Evolutionary conservation across 2,329 filamentous ascomycete species (phyloP).

Genomic region (Paracorniculantispora psalliotae): DNA sequence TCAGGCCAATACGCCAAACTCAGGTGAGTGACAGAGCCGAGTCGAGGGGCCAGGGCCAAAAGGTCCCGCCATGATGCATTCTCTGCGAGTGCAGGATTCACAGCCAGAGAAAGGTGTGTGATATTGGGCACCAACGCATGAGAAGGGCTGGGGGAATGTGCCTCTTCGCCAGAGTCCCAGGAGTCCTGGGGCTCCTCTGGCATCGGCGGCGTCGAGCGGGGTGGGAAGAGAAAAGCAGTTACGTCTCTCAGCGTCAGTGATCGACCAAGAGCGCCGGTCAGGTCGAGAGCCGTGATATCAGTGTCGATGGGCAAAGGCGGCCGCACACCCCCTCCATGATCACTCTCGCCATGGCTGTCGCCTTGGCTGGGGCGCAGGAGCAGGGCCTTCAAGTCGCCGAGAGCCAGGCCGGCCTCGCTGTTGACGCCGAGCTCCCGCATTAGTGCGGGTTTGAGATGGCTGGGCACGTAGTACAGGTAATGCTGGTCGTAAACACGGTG

Average conservation of each 20-base stretch:
- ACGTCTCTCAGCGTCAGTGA: slow-evolving; percentile 50
- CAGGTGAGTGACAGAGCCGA: slow-evolving; percentile 54
- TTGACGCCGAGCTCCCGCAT: slow-evolving; percentile 45
- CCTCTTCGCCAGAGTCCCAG: slow-evolving; percentile 43
- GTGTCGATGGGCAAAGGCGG: neutral
- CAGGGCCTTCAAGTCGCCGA: slow-evolving; percentile 46
- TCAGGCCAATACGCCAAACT: slow-evolving; percentile 59
- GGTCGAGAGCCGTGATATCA: slow-evolving; percentile 45
- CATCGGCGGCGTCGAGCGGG: slow-evolving; percentile 17
- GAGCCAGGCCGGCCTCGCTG: slow-evolving; percentile 41
- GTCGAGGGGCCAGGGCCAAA: slow-evolving; percentile 46
- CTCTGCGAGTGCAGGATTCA: slow-evolving; percentile 30
- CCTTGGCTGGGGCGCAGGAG: slow-evolving; percentile 31
- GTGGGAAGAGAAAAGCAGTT: slow-evolving; percentile 45
- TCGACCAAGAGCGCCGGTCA: slow-evolving; percentile 47
- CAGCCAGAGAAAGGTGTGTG: slow-evolving; percentile 56
- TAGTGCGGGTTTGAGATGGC: slow-evolving; percentile 46
- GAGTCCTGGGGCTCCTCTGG: slow-evolving; percentile 41
- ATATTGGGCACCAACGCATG: slow-evolving; percentile 48
- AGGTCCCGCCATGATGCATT: slow-evolving; percentile 55
- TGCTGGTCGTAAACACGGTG: slow-evolving; percentile 53
- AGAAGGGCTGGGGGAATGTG: slow-evolving; percentile 22
- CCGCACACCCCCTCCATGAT: slow-evolving; percentile 16
- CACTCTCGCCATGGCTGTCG: slow-evolving; percentile 1
- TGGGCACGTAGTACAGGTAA: slow-evolving; percentile 52